Percentiles rank a stretch among this genome's conserved stretches.
Evolutionary conservation across 768 basidiomycete species (phyloP).

Genomic region (Mycena belliarum): DNA sequence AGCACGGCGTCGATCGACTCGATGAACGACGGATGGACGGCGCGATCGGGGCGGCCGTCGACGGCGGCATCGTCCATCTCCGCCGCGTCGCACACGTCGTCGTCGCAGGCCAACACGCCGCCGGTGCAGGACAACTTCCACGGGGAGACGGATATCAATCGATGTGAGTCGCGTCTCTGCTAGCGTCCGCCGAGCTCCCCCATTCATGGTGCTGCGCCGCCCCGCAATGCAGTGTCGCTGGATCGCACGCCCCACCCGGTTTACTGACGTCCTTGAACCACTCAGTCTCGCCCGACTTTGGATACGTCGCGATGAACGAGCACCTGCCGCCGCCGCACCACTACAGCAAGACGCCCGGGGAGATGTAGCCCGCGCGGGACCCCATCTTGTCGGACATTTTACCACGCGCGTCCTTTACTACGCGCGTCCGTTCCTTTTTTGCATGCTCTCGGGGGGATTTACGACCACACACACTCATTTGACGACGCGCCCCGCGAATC

Average conservation of each 20-base stretch:
- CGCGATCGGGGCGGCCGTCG: constrained; percentile 64
- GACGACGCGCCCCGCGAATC: constrained; percentile 28
- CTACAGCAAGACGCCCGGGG: constrained; percentile 59
- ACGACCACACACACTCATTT: too few species aligned
- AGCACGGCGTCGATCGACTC: constrained; percentile 44
- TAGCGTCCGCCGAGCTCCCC: constrained; percentile 11
- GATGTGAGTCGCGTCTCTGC: constrained; percentile 62
- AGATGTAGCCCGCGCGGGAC: constrained; percentile 38
- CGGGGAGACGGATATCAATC: constrained; percentile 74
- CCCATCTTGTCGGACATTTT: constrained; percentile 14
- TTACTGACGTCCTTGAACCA: constrained; percentile 43
- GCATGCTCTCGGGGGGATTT: constrained; percentile 9
- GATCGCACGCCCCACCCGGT: constrained; percentile 25
- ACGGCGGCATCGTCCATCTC: constrained; percentile 78
- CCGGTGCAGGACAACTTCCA: constrained; percentile 69
- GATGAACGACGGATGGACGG: constrained; percentile 46
- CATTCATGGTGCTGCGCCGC: constrained; percentile 10
- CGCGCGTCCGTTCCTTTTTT: background rate
- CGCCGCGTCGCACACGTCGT: constrained; percentile 74
- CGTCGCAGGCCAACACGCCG: constrained; percentile 81
- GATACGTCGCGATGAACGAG: constrained; percentile 81
- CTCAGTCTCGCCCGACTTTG: constrained; percentile 83
- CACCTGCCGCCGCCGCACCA: constrained; percentile 52
- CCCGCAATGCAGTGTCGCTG: constrained; percentile 24
- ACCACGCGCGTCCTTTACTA: background rate